Base-by-base conservation (phyloP, 352 stramenopile genomes). In the Globisporangium okanoganense region DNA sequence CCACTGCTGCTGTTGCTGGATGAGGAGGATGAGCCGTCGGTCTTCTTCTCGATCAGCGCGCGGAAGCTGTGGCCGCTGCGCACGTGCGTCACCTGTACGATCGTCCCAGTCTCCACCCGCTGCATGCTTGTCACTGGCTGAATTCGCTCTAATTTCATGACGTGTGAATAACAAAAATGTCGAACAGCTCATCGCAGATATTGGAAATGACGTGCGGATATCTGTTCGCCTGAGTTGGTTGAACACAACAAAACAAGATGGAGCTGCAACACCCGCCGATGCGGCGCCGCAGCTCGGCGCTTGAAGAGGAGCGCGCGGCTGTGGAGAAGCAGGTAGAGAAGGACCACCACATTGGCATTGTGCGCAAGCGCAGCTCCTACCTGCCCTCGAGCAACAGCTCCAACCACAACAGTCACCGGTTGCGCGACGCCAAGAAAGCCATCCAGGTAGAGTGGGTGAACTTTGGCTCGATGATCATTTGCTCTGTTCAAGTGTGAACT, bases 21-120 rank as follows among this genome's bases (percentile, higher is more conserved):
- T 18, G 55, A 40, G 5, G 18, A 25, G 36, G 20, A 63, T 60
- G 24, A 62, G 5, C 52, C 57, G 14, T 80, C 77, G 29, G 61
- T 54, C 41, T 68, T 73, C 49, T 65, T 74, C 52, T 88, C 79
- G 13, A 88, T 50, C 12, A 90, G 64, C 56, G 79, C 75, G 13
- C 64, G 70, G 41, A 92, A 78, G 36, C 71, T 73, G 40, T 75
- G 66, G 47, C 61, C 22, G 51, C 76, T 78, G 22, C 27, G 45
- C 56, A 64, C 70, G 53, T 90, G 82, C 33, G 69, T 71, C 55
- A 79, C 69, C 61, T 88, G 74, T 47, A 92, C 75, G 35, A 92
- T 69, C 22, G 71, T 67, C 13, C 79, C 79, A 9, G 79, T 92
- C 65, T 86, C 75, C 3, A 88, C 57, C 38, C 60, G 49, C 50